phyloP scores from a whole-genome alignment of 2,329 filamentous ascomycete species.

The Beauveria australis region DNA sequence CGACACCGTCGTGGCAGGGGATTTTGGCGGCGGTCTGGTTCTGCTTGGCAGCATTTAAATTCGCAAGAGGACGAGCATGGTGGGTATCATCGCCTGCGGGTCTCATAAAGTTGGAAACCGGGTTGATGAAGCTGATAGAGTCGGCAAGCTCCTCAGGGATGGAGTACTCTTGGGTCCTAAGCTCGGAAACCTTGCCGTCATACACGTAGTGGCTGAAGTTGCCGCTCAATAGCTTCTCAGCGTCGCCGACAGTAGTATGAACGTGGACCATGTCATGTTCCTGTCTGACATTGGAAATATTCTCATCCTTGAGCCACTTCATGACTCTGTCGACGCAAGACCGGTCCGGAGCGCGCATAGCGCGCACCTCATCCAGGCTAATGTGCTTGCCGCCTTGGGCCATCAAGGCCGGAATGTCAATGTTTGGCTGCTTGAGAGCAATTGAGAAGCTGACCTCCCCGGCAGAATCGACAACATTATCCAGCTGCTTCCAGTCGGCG shows the following conservation, averaged over 20 bases:
- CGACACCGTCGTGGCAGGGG: slow-evolving; percentile 20
- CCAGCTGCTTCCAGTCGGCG: slow-evolving; percentile 1
- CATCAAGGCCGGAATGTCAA: background rate
- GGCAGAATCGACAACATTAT: background rate
- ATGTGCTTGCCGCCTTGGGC: background rate
- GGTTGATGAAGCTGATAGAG: slow-evolving; percentile 30
- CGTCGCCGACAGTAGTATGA: slow-evolving; percentile 22
- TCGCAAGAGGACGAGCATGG: background rate
- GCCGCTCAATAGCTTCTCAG: slow-evolving; percentile 22
- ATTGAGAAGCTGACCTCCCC: slow-evolving; percentile 1
- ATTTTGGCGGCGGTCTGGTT: slow-evolving; percentile 15
- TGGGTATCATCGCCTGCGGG: slow-evolving; percentile 8
- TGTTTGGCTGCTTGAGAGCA: slow-evolving; percentile 5
- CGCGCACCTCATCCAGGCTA: background rate
- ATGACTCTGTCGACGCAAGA: slow-evolving; percentile 18
- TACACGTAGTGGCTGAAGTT: slow-evolving; percentile 28
- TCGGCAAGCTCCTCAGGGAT: slow-evolving; percentile 23
- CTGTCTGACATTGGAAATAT: slow-evolving; percentile 18
- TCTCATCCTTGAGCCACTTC: slow-evolving; percentile 25
- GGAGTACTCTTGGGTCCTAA: slow-evolving; percentile 28
- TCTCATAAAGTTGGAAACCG: slow-evolving; percentile 30
- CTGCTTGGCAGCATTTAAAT: background rate
- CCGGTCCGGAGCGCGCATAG: background rate
- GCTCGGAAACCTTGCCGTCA: slow-evolving; percentile 17
- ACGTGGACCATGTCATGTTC: slow-evolving; percentile 25